These are phyloP conservation scores for Saccharomycopsis olivae DNA, from an alignment of 805 yeast genomes.

Conservation along the genomic window DNA sequence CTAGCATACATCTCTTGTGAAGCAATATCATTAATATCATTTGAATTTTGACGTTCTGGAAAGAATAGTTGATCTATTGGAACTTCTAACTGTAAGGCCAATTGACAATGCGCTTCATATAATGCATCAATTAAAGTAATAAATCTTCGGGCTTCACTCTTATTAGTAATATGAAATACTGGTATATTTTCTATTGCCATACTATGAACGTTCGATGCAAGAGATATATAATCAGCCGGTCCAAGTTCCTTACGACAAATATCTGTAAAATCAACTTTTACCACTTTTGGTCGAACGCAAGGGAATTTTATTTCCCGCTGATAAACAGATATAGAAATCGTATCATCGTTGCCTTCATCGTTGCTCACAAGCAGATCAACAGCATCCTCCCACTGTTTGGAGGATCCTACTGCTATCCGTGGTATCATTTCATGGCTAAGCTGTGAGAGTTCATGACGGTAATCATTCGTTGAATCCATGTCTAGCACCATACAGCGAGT, in stretches of 20 bases:
- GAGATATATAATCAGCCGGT: slow-evolving; percentile 59
- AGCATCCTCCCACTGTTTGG: slow-evolving; percentile 26
- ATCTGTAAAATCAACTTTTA: slow-evolving; percentile 39
- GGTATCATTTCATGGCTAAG: slow-evolving; percentile 15
- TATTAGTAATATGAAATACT: slow-evolving; percentile 40
- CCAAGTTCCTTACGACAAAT: slow-evolving; percentile 49
- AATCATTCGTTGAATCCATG: slow-evolving; percentile 50
- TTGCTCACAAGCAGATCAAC: background rate
- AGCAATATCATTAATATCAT: slow-evolving; percentile 33
- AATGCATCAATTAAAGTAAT: slow-evolving; percentile 59
- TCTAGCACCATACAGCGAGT: slow-evolving; percentile 51
- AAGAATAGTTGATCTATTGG: slow-evolving; percentile 47
- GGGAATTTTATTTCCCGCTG: slow-evolving; percentile 44
- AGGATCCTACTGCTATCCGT: slow-evolving; percentile 24
- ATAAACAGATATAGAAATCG: slow-evolving; percentile 40
- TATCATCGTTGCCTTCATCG: slow-evolving; percentile 16
- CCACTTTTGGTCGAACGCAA: slow-evolving; percentile 30
- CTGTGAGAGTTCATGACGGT: slow-evolving; percentile 29
- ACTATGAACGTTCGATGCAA: slow-evolving; percentile 49
- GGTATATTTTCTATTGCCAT: slow-evolving; percentile 55
- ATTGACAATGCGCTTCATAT: slow-evolving; percentile 55
- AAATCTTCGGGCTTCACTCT: slow-evolving; percentile 59
- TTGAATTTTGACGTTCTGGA: slow-evolving; percentile 33
- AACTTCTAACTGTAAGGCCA: slow-evolving; percentile 41
- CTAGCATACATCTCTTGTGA: slow-evolving; percentile 63